phyloP scores from a whole-genome alignment of 2,329 filamentous ascomycete species.

The Aureobasidium sp. region DNA sequence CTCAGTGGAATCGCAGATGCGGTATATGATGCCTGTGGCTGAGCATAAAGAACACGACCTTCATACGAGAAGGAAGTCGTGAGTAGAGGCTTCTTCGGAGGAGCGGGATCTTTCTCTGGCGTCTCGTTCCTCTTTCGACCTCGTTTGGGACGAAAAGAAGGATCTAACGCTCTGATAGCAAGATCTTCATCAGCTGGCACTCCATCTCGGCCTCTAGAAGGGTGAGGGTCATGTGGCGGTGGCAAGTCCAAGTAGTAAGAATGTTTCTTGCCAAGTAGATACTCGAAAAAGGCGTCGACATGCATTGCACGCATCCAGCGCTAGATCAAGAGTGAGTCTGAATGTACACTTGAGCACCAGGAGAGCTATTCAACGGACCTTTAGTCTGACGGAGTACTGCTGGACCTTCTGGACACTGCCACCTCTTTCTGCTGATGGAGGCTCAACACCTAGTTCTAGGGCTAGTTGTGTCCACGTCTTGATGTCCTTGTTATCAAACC shows the following conservation, averaged over 20 bases:
- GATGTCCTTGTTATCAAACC: slow-evolving; percentile 73
- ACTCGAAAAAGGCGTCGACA: slow-evolving; percentile 90
- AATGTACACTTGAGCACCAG: not conserved
- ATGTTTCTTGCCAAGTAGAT: slow-evolving; percentile 69
- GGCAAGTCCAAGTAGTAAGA: slow-evolving; percentile 75
- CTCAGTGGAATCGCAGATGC: slow-evolving; percentile 46
- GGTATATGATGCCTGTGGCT: slow-evolving; percentile 44
- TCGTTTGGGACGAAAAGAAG: slow-evolving; percentile 60
- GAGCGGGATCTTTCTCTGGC: slow-evolving; percentile 14
- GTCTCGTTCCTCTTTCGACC: slow-evolving; percentile 44
- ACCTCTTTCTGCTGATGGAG: slow-evolving; percentile 73
- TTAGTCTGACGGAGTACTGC: slow-evolving; percentile 86
- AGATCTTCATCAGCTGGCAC: slow-evolving; percentile 83
- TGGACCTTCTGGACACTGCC: slow-evolving; percentile 83
- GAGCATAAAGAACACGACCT: slow-evolving; percentile 20
- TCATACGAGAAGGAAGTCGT: slow-evolving; percentile 11
- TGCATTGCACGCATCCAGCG: slow-evolving; percentile 98
- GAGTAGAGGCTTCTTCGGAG: slow-evolving; percentile 21
- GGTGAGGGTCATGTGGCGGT: slow-evolving; percentile 53
- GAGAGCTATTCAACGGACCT: slow-evolving; percentile 48
- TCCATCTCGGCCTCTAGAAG: slow-evolving; percentile 65
- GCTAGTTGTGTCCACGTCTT: slow-evolving; percentile 91
- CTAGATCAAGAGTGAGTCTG: not conserved
- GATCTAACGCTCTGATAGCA: slow-evolving; percentile 74
- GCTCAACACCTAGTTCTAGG: slow-evolving; percentile 79